Conservation (phyloP, 495 filamentous ascomycete species). For the Penicillium goetzii region DNA sequence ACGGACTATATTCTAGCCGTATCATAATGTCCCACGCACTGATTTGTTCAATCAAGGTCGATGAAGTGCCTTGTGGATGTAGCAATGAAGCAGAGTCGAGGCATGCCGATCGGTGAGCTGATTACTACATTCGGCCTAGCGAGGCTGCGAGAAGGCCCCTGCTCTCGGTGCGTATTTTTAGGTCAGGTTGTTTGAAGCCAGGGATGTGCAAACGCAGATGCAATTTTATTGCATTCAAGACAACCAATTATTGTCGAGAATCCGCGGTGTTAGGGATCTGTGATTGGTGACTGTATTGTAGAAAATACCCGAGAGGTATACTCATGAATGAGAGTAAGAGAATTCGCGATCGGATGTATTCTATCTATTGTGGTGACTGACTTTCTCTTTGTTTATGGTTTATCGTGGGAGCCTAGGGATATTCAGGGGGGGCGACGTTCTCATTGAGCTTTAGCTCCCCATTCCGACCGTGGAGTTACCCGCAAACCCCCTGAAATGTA, state of each 20-base stretch:
- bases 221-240: neutral
- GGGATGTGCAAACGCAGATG: conserved; percentile 1
- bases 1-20: neutral
- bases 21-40: neutral
- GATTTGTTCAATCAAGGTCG: neutral
- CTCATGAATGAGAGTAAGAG: neutral
- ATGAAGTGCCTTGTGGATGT: neutral
- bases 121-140: neutral
- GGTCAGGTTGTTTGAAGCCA: neutral
- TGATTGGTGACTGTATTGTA: neutral
- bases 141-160: neutral
- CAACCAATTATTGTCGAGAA: neutral
- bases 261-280: neutral
- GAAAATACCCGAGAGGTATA: neutral
- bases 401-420: conserved; percentile 5
- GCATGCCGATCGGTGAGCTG: conserved; percentile 5
- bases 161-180: neutral
- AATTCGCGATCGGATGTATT: too few species aligned
- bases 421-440: neutral
- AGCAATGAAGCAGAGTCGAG: neutral
- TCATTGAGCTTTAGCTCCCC: conserved; percentile 3
- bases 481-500: conserved; percentile 3
- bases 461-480: conserved; percentile 15
- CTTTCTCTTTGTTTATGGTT: neutral
- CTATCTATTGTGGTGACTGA: neutral